Conservation (phyloP, 495 filamentous ascomycete species). For the Acidiella bohemica region DNA sequence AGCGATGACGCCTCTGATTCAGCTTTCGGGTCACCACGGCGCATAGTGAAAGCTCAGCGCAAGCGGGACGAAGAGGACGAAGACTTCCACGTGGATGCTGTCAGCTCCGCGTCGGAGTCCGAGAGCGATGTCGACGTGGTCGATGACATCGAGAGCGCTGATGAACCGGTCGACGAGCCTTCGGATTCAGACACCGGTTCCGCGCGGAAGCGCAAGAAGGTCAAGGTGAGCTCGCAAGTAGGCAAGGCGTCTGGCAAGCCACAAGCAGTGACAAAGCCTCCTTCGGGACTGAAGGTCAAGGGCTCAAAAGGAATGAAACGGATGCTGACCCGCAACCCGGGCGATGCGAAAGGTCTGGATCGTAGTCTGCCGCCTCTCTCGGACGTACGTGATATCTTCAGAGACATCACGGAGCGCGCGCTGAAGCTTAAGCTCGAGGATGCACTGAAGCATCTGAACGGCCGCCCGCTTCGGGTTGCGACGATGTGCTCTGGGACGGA, state of each 20-base stretch:
- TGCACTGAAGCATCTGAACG: conserved; percentile 30
- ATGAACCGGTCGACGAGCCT: background rate
- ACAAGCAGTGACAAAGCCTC: background rate
- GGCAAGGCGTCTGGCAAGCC: background rate
- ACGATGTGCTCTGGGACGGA: conserved; percentile 82
- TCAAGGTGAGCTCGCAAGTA: too few species aligned
- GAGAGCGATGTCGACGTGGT: background rate
- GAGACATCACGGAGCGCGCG: conserved; percentile 33
- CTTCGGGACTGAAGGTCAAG: background rate
- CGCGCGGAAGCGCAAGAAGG: too few species aligned
- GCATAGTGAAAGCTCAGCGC: background rate
- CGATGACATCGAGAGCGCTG: background rate
- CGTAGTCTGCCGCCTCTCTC: conserved; percentile 34
- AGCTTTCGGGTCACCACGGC: background rate
- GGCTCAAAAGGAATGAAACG: background rate
- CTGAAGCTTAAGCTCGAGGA: conserved; percentile 26
- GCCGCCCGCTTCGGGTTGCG: conserved; percentile 43
- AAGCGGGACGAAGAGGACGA: background rate
- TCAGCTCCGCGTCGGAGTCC: too few species aligned
- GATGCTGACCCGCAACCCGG: background rate
- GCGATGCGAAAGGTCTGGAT: conserved; percentile 8
- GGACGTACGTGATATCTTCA: conserved; percentile 38
- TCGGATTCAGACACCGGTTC: background rate
- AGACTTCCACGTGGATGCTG: too few species aligned
- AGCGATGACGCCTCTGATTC: background rate